Evolutionary conservation across 129 eudicot genomes (phyloP).

Genomic region (Calendula officinalis): DNA sequence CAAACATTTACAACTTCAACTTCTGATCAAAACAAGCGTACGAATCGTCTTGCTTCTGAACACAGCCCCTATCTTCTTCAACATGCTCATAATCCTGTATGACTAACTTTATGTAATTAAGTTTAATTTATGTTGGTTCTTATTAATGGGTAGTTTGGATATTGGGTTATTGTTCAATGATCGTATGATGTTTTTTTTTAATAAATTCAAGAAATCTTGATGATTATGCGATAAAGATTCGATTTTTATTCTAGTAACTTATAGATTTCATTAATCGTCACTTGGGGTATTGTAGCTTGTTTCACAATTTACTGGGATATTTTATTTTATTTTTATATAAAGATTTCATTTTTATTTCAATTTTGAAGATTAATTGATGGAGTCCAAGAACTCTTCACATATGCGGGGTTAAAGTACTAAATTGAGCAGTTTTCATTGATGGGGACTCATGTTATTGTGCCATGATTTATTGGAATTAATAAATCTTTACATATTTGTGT

Average conservation of each 20-base stretch:
- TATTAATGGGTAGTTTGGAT: conserved; percentile 8
- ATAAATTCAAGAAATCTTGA: conserved; percentile 9
- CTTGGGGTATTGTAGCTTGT: neutral
- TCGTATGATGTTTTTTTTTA: neutral
- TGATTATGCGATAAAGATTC: neutral
- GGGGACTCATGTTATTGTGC: neutral
- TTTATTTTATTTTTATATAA: neutral
- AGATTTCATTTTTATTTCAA: neutral
- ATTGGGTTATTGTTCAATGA: neutral
- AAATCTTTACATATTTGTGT: conserved; percentile 18
- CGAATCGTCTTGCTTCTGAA: conserved; percentile 86
- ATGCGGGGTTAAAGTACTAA: conserved; percentile 4
- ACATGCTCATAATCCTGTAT: conserved; percentile 97
- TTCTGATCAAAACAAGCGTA: conserved; percentile 47
- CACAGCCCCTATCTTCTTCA: conserved; percentile 99
- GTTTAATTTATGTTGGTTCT: neutral
- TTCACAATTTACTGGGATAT: no score
- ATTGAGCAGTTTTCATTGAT: conserved; percentile 1
- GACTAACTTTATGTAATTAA: neutral
- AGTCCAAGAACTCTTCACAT: neutral
- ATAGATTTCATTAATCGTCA: neutral
- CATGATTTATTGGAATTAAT: conserved; percentile 4
- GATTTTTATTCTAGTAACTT: neutral
- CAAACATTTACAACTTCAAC: conserved; percentile 41
- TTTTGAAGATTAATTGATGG: neutral